Conservation (phyloP, 2,329 filamentous ascomycete species). For the Nigrospora sphaerica region DNA sequence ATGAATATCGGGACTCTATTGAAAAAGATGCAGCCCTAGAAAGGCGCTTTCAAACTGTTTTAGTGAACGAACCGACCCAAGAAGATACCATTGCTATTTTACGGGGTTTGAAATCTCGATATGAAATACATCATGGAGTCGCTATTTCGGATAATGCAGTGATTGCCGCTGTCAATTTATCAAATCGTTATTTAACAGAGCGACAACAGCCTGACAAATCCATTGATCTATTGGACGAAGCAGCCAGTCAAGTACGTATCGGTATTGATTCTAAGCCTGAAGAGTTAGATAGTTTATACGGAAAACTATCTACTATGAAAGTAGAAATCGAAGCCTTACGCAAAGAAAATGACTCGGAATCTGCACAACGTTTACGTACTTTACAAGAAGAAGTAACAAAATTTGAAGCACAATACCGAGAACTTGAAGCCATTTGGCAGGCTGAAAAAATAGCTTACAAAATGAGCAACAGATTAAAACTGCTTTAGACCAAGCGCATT, state of each 20-base stretch:
- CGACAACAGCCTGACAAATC: slow-evolving; percentile 95
- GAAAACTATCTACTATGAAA: slow-evolving; percentile 94
- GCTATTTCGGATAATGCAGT: slow-evolving; percentile 87
- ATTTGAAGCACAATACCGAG: slow-evolving; percentile 68
- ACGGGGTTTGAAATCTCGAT: slow-evolving; percentile 93
- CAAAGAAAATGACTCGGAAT: slow-evolving; percentile 88
- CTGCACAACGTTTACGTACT: slow-evolving; percentile 79
- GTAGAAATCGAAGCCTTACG: slow-evolving; percentile 92
- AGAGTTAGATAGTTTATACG: slow-evolving; percentile 83
- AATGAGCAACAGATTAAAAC: slow-evolving; percentile 80
- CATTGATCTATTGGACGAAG: slow-evolving; percentile 94
- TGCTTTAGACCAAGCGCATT: slow-evolving; percentile 76
- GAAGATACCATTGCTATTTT: slow-evolving; percentile 93
- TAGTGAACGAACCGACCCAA: slow-evolving; percentile 83
- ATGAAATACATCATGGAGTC: slow-evolving; percentile 95
- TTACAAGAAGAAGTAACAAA: slow-evolving; percentile 69
- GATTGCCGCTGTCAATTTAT: slow-evolving; percentile 85
- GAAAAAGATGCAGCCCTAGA: slow-evolving; percentile 95
- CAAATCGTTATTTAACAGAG: slow-evolving; percentile 94
- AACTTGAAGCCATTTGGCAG: slow-evolving; percentile 79
- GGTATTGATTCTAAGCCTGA: slow-evolving; percentile 98
- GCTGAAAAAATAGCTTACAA: slow-evolving; percentile 82
- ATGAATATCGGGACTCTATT: slow-evolving; percentile 86
- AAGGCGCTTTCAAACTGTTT: slow-evolving; percentile 85
- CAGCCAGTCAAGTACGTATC: slow-evolving; percentile 78